Percentiles rank a stretch among this genome's conserved stretches.
phyloP scores from a whole-genome alignment of 192 early-diverging fungal genomes.

The Haplosporangium gracile region DNA sequence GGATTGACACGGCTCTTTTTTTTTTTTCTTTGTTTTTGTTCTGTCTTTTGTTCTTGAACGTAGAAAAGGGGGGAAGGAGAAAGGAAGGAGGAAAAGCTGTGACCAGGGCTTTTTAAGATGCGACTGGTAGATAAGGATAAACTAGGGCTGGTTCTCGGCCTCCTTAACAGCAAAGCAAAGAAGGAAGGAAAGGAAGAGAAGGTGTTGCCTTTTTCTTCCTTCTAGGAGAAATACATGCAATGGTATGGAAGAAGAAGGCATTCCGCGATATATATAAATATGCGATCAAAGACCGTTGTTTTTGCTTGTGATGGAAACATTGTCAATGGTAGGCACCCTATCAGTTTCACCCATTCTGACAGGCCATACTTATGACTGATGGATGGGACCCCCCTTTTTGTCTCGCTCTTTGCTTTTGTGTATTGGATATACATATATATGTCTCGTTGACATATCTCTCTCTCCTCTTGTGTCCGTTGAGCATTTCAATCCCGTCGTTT shows the following conservation, averaged over 20 bases:
- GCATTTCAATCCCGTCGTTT: conserved; percentile 3
- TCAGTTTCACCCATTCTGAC: background rate
- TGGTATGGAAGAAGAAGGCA: too few species aligned
- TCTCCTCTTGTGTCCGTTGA: background rate
- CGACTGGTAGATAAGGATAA: background rate
- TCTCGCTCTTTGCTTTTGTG: background rate
- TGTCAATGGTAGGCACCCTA: background rate
- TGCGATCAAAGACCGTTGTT: too few species aligned
- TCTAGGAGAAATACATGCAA: too few species aligned
- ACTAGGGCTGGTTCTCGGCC: background rate
- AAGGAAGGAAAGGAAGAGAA: too few species aligned
- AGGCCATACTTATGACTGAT: background rate
- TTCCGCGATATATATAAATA: too few species aligned
- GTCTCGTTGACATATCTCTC: background rate
- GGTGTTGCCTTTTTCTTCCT: too few species aligned
- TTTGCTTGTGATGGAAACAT: conserved; percentile 4
- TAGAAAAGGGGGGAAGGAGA: background rate
- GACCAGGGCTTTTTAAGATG: background rate
- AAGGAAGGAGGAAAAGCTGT: background rate
- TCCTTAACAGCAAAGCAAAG: too few species aligned
- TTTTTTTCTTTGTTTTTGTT: background rate
- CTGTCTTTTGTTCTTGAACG: background rate
- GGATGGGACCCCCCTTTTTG: background rate
- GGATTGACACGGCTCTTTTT: background rate
- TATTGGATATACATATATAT: background rate